These are phyloP conservation scores for Aphanomyces euteiches DNA, from an alignment of 352 stramenopile genomes.

Conservation along the genomic window DNA sequence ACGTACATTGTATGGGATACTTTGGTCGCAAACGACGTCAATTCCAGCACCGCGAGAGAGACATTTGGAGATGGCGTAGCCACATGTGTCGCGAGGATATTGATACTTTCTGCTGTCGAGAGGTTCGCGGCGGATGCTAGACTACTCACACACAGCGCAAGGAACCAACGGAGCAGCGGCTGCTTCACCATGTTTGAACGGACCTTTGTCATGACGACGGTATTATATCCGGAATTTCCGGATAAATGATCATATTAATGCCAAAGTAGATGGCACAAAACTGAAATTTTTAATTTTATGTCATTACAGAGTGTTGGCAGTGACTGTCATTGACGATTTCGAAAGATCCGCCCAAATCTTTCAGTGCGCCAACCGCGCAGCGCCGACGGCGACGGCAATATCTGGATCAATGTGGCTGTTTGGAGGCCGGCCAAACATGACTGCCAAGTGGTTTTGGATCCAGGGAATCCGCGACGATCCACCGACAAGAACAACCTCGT, in stretches of 20 bases:
- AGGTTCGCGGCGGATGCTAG: background rate
- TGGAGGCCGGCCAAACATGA: conserved; percentile 50
- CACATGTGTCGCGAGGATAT: conserved; percentile 12
- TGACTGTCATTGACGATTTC: too few relatives aligned
- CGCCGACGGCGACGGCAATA: conserved; percentile 60
- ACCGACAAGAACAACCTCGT: conserved; percentile 57
- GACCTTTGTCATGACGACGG: background rate
- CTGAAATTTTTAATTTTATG: background rate
- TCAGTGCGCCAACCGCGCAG: conserved; percentile 36
- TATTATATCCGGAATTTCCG: background rate
- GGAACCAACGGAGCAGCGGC: background rate
- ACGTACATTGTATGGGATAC: conserved; percentile 16
- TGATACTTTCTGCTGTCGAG: conserved; percentile 7
- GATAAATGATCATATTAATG: background rate
- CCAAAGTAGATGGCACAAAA: background rate
- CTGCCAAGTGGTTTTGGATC: conserved; percentile 44
- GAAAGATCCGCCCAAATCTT: too few relatives aligned
- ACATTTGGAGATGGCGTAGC: background rate
- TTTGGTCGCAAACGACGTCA: conserved; percentile 16
- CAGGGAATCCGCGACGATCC: conserved; percentile 57
- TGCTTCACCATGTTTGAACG: background rate
- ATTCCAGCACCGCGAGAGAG: conserved; percentile 18
- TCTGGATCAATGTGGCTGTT: conserved; percentile 62
- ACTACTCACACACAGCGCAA: background rate
- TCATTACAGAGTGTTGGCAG: too few relatives aligned